Percentiles rank a stretch among this genome's conserved stretches.
These are phyloP conservation scores for Asterochloris erici DNA, from an alignment of 139 green algal species.

Conservation along the genomic window DNA sequence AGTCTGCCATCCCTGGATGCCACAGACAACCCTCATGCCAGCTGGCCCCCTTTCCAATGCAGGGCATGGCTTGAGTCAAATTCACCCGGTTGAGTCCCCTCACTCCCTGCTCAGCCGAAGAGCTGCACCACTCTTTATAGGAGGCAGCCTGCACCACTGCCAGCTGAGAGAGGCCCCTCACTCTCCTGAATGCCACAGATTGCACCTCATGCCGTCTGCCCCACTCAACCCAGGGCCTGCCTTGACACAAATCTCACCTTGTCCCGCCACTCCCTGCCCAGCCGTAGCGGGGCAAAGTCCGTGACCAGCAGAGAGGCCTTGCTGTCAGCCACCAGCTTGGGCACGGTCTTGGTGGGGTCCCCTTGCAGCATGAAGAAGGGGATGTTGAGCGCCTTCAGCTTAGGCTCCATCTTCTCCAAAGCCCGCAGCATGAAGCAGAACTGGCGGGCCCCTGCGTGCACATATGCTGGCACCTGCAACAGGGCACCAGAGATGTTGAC, in stretches of 20 bases:
- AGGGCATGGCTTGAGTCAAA: no score
- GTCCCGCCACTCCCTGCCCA: constrained; percentile 70
- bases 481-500: not conserved
- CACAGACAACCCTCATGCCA: no score
- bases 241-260: constrained; percentile 31
- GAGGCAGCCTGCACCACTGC: no score
- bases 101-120: no score
- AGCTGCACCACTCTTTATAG: no score
- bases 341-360: constrained; percentile 71
- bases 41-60: no score
- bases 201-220: no score
- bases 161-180: no score
- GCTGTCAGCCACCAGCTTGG: constrained; percentile 55
- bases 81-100: no score
- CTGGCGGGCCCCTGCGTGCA: constrained; percentile 74
- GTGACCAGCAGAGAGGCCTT: constrained; percentile 80
- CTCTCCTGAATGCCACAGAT: no score
- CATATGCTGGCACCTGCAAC: constrained; percentile 61
- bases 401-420: constrained; percentile 60
- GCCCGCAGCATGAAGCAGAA: constrained; percentile 89
- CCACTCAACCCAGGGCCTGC: no score
- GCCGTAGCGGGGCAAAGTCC: constrained; percentile 81
- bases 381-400: constrained; percentile 60
- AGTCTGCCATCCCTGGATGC: no score
- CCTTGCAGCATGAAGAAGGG: constrained; percentile 76